Evolutionary conservation across 164 flowering plant genomes (phyloP).

Genomic region (Protea cynaroides): DNA sequence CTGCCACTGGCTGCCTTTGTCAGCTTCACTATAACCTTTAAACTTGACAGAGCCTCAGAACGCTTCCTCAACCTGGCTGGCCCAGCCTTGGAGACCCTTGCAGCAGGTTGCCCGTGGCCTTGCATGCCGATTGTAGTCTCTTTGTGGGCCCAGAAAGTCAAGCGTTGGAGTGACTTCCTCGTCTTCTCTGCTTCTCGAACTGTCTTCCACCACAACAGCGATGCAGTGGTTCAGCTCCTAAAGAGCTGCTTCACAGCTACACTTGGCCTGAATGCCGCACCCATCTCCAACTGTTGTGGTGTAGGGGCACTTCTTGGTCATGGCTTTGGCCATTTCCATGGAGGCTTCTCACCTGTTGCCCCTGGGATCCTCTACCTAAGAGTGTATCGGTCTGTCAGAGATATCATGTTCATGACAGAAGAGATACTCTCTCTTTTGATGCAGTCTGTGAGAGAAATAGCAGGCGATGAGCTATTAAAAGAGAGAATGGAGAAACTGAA

Average conservation of each 20-base stretch:
- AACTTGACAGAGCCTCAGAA: conserved; percentile 81
- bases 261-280: conserved; percentile 49
- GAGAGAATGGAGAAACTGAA: conserved; percentile 42
- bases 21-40: conserved; percentile 95
- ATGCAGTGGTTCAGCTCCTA: conserved; percentile 89
- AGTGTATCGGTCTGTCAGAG: conserved; percentile 60
- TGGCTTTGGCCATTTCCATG: conserved; percentile 74
- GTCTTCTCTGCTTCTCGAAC: conserved; percentile 97
- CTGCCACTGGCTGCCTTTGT: conserved; percentile 94
- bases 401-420: conserved; percentile 64
- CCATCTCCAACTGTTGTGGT: conserved; percentile 59
- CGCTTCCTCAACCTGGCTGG: conserved; percentile 89
- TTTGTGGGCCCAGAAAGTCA: conserved; percentile 96
- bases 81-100: conserved; percentile 83
- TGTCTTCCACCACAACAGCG: conserved; percentile 79
- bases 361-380: conserved; percentile 95
- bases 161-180: conserved; percentile 94
- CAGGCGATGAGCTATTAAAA: conserved; percentile 29
- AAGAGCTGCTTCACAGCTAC: conserved; percentile 86
- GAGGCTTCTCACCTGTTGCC: conserved; percentile 89
- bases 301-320: conserved; percentile 93
- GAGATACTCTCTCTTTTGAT: conserved; percentile 72
- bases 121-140: conserved; percentile 99
- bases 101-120: conserved; percentile 99
- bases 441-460: conserved; percentile 64